Evolutionary conservation across 2,329 filamentous ascomycete genomes (phyloP).

Genomic region (Aspergillus neoniger): DNA sequence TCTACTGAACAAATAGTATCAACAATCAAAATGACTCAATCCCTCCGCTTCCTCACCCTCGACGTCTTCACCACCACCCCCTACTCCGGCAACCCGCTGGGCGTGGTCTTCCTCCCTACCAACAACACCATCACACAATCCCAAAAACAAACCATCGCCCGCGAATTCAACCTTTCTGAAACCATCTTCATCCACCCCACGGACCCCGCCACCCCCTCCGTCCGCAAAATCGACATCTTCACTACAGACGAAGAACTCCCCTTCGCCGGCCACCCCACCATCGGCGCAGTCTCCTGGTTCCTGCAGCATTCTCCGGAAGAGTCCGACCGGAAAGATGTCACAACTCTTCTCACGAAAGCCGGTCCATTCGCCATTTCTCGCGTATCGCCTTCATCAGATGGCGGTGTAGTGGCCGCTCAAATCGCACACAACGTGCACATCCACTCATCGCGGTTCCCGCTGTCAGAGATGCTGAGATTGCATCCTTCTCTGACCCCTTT

Average conservation of each 20-base stretch:
- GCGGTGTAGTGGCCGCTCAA: slow-evolving; percentile 27
- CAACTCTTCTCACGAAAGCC: slow-evolving; percentile 56
- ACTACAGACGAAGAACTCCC: slow-evolving; percentile 53
- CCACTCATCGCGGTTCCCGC: slow-evolving; percentile 31
- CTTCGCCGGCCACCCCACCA: slow-evolving; percentile 61
- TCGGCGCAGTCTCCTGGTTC: slow-evolving; percentile 56
- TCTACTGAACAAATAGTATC: no score
- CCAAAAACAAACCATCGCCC: slow-evolving; percentile 56
- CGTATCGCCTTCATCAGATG: not conserved
- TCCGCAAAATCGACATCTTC: slow-evolving; percentile 55
- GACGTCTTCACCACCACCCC: slow-evolving; percentile 47
- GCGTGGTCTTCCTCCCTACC: slow-evolving; percentile 52
- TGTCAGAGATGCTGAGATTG: slow-evolving; percentile 27
- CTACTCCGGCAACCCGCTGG: slow-evolving; percentile 57
- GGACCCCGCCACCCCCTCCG: slow-evolving; percentile 10
- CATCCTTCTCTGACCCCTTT: slow-evolving; percentile 31
- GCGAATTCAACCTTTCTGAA: slow-evolving; percentile 61
- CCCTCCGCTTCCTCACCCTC: slow-evolving; percentile 22
- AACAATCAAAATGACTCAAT: not conserved
- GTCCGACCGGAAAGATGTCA: slow-evolving; percentile 15
- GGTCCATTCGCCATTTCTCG: slow-evolving; percentile 55
- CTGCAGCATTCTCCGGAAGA: slow-evolving; percentile 25
- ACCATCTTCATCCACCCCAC: slow-evolving; percentile 55
- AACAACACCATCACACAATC: slow-evolving; percentile 44
- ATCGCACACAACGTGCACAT: slow-evolving; percentile 42